Conservation (phyloP, 257 asterid genomes). For the Plectranthus barbatus region DNA sequence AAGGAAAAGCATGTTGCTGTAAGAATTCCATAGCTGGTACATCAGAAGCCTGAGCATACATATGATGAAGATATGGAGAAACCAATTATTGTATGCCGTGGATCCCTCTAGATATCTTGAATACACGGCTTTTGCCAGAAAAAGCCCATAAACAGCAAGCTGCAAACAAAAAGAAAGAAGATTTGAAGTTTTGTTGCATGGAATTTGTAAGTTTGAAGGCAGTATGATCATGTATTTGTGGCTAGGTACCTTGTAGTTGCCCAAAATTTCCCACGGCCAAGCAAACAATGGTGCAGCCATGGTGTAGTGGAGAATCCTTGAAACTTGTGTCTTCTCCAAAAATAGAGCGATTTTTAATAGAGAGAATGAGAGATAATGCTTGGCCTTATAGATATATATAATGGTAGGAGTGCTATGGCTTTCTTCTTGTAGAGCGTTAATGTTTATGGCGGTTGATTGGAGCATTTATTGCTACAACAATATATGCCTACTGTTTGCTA, state of each 20-base stretch:
- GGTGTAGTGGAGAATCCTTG: not conserved
- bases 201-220: not conserved
- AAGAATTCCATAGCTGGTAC: slow-evolving; percentile 52
- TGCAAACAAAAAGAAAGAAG: slow-evolving; percentile 16
- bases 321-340: not conserved
- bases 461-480: slow-evolving; percentile 6
- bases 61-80: slow-evolving; percentile 47
- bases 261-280: slow-evolving; percentile 79
- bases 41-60: slow-evolving; percentile 39
- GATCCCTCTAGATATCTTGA: slow-evolving; percentile 35
- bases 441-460: not conserved
- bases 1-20: slow-evolving; percentile 59
- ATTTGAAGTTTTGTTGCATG: not conserved
- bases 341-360: not conserved
- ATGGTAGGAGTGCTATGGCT: not conserved
- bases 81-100: slow-evolving; percentile 35
- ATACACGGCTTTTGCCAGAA: slow-evolving; percentile 50
- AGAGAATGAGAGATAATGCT: not conserved
- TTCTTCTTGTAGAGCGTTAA: not conserved
- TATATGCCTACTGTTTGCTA: not conserved
- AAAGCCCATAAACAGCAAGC: slow-evolving; percentile 49
- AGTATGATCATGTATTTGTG: not conserved
- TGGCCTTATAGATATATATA: not conserved
- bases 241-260: slow-evolving; percentile 51
- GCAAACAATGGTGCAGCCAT: slow-evolving; percentile 56